A percentile compares a stretch with the other conserved stretches of the same genome.
These are phyloP conservation scores for Fraxinus cuspidata DNA, from an alignment of 257 asterid species.

Conservation along the genomic window DNA sequence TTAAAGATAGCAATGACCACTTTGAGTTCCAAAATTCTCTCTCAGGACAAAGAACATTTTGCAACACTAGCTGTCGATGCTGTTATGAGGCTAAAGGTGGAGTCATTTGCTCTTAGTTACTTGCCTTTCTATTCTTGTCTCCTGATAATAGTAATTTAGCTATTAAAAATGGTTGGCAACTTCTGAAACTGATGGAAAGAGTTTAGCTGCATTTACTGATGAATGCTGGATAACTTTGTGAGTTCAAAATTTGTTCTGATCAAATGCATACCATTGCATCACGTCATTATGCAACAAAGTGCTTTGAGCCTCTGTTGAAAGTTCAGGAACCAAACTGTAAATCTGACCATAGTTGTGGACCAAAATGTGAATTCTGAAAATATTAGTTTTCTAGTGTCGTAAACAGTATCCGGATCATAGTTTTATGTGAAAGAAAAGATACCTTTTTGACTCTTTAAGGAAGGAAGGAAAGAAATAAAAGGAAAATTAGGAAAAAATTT, in stretches of 20 bases:
- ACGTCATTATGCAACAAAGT: not conserved
- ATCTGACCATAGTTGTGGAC: no score
- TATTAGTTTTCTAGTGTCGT: no score
- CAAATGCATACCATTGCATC: not conserved
- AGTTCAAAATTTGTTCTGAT: not conserved
- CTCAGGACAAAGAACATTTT: conserved; percentile 93
- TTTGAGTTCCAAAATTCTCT: conserved; percentile 86
- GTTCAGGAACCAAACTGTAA: no score
- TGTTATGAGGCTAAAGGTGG: conserved; percentile 86
- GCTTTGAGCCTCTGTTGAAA: not conserved
- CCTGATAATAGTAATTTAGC: not conserved
- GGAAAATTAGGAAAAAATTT: no score
- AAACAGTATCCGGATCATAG: no score
- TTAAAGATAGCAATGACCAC: conserved; percentile 94
- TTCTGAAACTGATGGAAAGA: not conserved
- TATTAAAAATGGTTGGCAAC: not conserved
- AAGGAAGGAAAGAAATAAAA: no score
- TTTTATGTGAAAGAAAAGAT: no score
- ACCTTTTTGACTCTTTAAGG: no score
- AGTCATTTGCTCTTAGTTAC: conserved; percentile 12
- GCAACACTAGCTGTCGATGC: conserved; percentile 87
- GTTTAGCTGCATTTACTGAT: not conserved
- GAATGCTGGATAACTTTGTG: not conserved
- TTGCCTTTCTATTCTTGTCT: conserved; percentile 6
- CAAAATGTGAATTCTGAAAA: no score